Conservation (phyloP, 2,329 filamentous ascomycete genomes). For the Talaromyces sp. region DNA sequence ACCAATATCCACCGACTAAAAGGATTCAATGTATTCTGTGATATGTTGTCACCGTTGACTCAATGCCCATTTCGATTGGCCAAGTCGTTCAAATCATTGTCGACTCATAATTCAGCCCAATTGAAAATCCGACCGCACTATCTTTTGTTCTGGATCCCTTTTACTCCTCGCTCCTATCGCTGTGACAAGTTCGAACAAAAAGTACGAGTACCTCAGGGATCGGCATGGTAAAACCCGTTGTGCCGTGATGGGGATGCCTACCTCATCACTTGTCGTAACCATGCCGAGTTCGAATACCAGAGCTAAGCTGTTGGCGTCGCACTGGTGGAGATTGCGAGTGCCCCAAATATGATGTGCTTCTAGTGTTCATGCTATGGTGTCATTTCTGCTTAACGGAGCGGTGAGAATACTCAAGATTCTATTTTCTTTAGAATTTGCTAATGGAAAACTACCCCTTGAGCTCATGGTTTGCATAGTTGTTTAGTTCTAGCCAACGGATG, state of each 20-base stretch:
- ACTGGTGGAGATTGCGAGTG: background rate
- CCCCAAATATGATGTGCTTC: background rate
- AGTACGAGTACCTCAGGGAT: background rate
- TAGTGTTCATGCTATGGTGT: background rate
- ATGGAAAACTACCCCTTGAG: background rate
- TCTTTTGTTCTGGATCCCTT: background rate
- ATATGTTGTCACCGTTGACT: background rate
- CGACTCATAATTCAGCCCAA: background rate
- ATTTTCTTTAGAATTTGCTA: background rate
- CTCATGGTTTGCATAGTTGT: background rate
- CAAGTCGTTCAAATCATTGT: background rate
- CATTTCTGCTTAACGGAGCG: background rate
- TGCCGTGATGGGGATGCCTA: constrained; percentile 3
- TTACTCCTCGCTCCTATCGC: no score
- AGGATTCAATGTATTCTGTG: background rate
- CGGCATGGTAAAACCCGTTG: background rate
- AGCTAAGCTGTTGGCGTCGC: background rate
- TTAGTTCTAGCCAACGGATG: background rate
- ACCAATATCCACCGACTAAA: background rate
- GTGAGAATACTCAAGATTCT: background rate
- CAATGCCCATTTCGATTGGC: background rate
- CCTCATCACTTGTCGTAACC: background rate
- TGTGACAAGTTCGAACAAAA: background rate
- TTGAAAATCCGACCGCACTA: background rate
- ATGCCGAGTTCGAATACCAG: background rate